Evolutionary conservation across 805 yeast species (phyloP).

Genomic region (Kuraishia ogatae): DNA sequence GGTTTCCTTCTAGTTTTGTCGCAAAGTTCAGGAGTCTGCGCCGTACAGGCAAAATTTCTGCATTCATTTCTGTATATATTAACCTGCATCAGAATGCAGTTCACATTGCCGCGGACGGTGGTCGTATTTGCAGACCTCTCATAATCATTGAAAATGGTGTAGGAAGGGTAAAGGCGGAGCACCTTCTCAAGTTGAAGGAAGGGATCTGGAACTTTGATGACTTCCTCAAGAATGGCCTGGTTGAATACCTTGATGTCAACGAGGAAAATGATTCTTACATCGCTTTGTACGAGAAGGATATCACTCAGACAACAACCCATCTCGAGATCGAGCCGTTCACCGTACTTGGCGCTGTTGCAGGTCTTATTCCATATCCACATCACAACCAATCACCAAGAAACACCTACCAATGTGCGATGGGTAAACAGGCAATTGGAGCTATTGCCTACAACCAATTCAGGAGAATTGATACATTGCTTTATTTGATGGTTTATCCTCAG

Average conservation of each 20-base stretch:
- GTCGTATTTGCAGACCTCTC: conserved; percentile 94
- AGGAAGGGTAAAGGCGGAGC: conserved; percentile 65
- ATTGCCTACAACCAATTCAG: conserved; percentile 95
- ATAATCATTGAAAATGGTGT: conserved; percentile 73
- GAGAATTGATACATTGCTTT: conserved; percentile 88
- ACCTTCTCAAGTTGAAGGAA: conserved; percentile 48
- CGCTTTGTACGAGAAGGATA: conserved; percentile 75
- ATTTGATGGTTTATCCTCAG: conserved; percentile 97
- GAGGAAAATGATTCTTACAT: conserved; percentile 93
- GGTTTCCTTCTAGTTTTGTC: conserved; percentile 82
- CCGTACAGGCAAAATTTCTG: conserved; percentile 79
- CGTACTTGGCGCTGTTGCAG: conserved; percentile 87
- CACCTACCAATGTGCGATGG: conserved; percentile 93
- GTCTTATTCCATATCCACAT: conserved; percentile 86
- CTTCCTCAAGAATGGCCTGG: conserved; percentile 75
- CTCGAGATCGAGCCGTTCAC: conserved; percentile 95
- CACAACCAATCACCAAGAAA: conserved; percentile 91
- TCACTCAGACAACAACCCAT: conserved; percentile 62
- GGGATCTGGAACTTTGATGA: conserved; percentile 89
- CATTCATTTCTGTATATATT: conserved; percentile 83
- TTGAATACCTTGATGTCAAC: conserved; percentile 93
- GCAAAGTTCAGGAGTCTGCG: conserved; percentile 69
- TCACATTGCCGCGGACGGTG: conserved; percentile 98
- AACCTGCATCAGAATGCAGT: conserved; percentile 89
- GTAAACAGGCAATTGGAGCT: conserved; percentile 99